A percentile compares a stretch with the other conserved stretches of the same genome.
These are phyloP conservation scores for Thinopyrum elongatum DNA, from an alignment of 176 grass and related monocot genomes.

Conservation along the genomic window DNA sequence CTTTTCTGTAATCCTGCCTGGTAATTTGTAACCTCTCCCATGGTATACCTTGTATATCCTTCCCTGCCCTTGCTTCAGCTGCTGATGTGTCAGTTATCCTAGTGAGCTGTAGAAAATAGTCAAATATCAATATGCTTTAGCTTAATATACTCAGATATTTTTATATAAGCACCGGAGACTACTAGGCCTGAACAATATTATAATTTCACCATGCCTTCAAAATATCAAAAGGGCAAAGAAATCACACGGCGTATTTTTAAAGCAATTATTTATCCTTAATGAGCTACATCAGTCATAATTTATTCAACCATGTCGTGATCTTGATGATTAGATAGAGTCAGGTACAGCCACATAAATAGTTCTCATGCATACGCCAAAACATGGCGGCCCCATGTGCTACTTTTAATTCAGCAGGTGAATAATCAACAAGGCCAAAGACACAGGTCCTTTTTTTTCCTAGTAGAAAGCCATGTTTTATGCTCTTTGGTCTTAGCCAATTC, in stretches of 20 bases:
- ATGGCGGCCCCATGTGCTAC: not conserved
- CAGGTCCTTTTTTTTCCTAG: conserved; percentile 12
- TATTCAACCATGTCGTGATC: not conserved
- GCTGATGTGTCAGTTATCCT: conserved; percentile 78
- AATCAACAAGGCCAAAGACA: conserved; percentile 9
- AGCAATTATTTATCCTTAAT: not conserved
- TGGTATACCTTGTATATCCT: conserved; percentile 95
- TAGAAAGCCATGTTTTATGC: conserved; percentile 16
- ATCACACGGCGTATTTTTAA: not conserved
- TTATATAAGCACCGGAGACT: not conserved
- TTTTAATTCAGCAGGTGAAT: conserved; percentile 19
- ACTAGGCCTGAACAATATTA: not conserved
- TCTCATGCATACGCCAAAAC: not conserved
- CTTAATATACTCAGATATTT: not conserved
- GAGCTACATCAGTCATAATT: not conserved
- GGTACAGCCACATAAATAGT: not conserved
- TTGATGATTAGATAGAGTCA: not conserved
- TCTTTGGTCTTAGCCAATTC: conserved; percentile 31
- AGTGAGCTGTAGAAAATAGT: conserved; percentile 46
- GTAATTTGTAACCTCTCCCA: conserved; percentile 70
- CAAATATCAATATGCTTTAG: not conserved
- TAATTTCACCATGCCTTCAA: not conserved
- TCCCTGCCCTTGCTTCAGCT: conserved; percentile 79
- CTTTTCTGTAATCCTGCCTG: conserved; percentile 70
- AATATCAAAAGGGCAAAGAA: not conserved